Evolutionary conservation across 345 rosid genomes (phyloP).

Genomic region (Brassica nigra): DNA sequence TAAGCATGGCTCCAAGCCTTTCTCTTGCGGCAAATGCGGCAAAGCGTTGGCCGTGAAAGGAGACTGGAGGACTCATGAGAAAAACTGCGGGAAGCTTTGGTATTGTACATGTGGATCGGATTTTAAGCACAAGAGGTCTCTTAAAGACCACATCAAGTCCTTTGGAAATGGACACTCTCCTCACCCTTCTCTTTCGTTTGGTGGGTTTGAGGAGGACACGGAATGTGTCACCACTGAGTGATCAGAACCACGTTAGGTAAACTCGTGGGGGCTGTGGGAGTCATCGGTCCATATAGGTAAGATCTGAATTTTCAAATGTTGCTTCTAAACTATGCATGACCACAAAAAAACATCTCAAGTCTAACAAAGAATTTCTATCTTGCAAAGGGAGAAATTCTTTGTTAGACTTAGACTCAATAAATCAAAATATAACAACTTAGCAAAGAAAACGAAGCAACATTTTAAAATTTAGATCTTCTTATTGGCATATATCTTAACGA

Average conservation of each 20-base stretch:
- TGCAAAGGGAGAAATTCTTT: constrained; percentile 42
- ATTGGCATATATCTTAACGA: neutral
- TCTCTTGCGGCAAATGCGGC: constrained; percentile 87
- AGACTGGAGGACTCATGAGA: constrained; percentile 98
- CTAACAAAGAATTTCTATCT: constrained; percentile 42
- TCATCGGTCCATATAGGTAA: constrained; percentile 20
- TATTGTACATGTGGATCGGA: constrained; percentile 94
- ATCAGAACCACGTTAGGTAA: constrained; percentile 2
- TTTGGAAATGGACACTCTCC: constrained; percentile 85
- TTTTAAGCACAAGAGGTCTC: constrained; percentile 94
- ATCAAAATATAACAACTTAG: neutral
- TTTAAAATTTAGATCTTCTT: constrained; percentile 34
- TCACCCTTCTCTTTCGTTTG: constrained; percentile 30
- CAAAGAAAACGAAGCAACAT: constrained; percentile 32
- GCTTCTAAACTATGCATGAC: constrained; percentile 14
- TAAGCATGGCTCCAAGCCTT: constrained; percentile 93
- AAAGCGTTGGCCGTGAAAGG: constrained; percentile 93
- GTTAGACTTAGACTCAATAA: constrained; percentile 44
- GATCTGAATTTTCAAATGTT: constrained; percentile 39
- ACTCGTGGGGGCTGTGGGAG: constrained; percentile 15
- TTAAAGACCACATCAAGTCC: constrained; percentile 86
- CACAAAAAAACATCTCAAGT: constrained; percentile 37
- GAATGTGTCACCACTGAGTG: constrained; percentile 42
- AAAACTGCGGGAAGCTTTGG: constrained; percentile 98
- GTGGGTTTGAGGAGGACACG: constrained; percentile 38